phyloP scores from a whole-genome alignment of 1,139 yeast genomes.

The Kodamaea sp. region DNA sequence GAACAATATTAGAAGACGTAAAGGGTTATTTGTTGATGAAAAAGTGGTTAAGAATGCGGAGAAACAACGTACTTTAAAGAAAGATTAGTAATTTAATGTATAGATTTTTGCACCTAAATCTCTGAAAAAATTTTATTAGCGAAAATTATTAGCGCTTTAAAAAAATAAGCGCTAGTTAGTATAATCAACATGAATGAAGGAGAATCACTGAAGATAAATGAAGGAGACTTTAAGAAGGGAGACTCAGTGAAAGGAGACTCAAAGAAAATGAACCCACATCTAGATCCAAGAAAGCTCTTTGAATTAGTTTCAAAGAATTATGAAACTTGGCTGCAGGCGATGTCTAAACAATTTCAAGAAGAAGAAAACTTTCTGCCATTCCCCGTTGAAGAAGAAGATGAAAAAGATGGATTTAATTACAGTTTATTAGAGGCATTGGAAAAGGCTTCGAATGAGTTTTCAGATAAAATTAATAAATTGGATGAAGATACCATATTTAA shows the following conservation, averaged over 20 bases:
- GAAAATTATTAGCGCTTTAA: not conserved
- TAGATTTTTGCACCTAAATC: too few relatives aligned
- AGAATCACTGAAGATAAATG: too few relatives aligned
- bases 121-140: not conserved
- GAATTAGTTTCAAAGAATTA: slow-evolving; percentile 38
- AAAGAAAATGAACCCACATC: slow-evolving; percentile 4
- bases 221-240: too few relatives aligned
- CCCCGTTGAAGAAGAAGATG: slow-evolving; percentile 21
- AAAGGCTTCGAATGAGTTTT: slow-evolving; percentile 21
- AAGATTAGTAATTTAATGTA: slow-evolving; percentile 28
- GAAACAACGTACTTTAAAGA: slow-evolving; percentile 83
- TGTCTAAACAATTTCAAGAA: slow-evolving; percentile 25
- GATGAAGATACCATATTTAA: slow-evolving; percentile 9
- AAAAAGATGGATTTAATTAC: slow-evolving; percentile 21
- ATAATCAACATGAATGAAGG: too few relatives aligned
- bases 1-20: slow-evolving; percentile 76
- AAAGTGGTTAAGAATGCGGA: slow-evolving; percentile 90
- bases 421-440: slow-evolving; percentile 34
- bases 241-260: too few relatives aligned
- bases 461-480: slow-evolving; percentile 13
- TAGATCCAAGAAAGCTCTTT: slow-evolving; percentile 29
- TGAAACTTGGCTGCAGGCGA: slow-evolving; percentile 38
- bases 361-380: slow-evolving; percentile 31
- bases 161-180: too few relatives aligned
- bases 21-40: slow-evolving; percentile 87